Conservation (phyloP, 768 basidiomycete species). For the Clavulina sp. region DNA sequence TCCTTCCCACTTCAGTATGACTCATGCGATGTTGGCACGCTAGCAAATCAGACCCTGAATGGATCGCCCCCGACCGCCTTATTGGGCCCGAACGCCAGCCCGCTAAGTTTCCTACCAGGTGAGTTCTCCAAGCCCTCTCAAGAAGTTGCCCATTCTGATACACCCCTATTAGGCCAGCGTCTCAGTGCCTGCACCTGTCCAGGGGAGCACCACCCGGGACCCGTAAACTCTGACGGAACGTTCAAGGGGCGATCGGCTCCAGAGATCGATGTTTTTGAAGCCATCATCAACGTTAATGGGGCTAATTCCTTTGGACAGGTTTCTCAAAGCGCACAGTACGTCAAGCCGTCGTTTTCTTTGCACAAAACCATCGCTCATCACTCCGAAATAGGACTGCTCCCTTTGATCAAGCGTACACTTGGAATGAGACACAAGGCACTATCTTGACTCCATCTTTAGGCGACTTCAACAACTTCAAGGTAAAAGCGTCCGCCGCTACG, state of each 20-base stretch:
- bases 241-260: conserved; percentile 72
- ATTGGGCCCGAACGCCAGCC: conserved; percentile 29
- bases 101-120: conserved; percentile 61
- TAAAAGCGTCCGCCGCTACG: conserved; percentile 5
- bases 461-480: conserved; percentile 39
- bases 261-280: conserved; percentile 85
- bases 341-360: background rate
- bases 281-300: conserved; percentile 42
- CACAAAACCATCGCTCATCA: conserved; percentile 28
- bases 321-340: conserved; percentile 59
- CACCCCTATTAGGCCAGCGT: conserved; percentile 75
- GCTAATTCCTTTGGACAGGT: conserved; percentile 36
- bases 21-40: conserved; percentile 76
- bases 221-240: conserved; percentile 53
- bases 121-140: background rate
- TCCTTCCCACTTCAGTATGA: conserved; percentile 48
- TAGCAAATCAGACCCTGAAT: conserved; percentile 47
- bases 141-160: conserved; percentile 15
- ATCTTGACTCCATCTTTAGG: conserved; percentile 39
- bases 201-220: conserved; percentile 78
- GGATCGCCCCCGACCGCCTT: conserved; percentile 29
- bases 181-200: conserved; percentile 78
- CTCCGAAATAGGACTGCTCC: conserved; percentile 24
- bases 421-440: conserved; percentile 45
- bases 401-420: conserved; percentile 54